Percentiles rank a stretch among this genome's conserved stretches.
Conservation (phyloP, 2,329 filamentous ascomycete species). For the Scortechinia acanthostroma region DNA sequence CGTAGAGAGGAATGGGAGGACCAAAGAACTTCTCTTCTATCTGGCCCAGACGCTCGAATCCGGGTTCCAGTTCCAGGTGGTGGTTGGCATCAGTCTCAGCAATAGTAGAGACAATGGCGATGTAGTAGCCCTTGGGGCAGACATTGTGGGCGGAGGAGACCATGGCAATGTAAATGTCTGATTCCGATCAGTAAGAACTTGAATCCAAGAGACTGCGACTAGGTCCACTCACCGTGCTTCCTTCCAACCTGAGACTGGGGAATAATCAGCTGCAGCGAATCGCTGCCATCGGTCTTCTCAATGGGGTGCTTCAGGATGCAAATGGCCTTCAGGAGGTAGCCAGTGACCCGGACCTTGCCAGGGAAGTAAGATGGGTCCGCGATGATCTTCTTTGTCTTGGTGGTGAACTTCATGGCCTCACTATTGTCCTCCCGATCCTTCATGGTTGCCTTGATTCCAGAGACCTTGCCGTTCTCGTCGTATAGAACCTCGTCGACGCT, state of each 20-base stretch:
- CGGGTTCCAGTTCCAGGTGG: constrained; percentile 87
- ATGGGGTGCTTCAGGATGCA: constrained; percentile 95
- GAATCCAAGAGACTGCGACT: not conserved
- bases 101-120: constrained; percentile 96
- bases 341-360: constrained; percentile 76
- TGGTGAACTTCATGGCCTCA: constrained; percentile 75
- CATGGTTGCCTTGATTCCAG: constrained; percentile 96
- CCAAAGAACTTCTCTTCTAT: constrained; percentile 97
- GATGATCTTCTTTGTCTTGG: constrained; percentile 91
- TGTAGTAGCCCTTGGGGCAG: constrained; percentile 97
- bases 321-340: constrained; percentile 90
- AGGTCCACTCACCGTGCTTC: constrained; percentile 81
- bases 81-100: constrained; percentile 87
- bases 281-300: constrained; percentile 77
- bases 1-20: constrained; percentile 84
- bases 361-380: constrained; percentile 97
- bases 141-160: constrained; percentile 96
- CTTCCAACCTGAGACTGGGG: constrained; percentile 94
- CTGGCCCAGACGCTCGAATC: constrained; percentile 82
- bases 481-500: constrained; percentile 79
- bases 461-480: constrained; percentile 74
- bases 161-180: constrained; percentile 93
- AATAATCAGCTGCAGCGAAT: constrained; percentile 92
- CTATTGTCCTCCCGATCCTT: constrained; percentile 64
- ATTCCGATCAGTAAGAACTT: constrained; percentile 6